A percentile compares a stretch with the other conserved stretches of the same genome.
Evolutionary conservation across 345 rosid species (phyloP).

Genomic region (Syzygium aromaticum): DNA sequence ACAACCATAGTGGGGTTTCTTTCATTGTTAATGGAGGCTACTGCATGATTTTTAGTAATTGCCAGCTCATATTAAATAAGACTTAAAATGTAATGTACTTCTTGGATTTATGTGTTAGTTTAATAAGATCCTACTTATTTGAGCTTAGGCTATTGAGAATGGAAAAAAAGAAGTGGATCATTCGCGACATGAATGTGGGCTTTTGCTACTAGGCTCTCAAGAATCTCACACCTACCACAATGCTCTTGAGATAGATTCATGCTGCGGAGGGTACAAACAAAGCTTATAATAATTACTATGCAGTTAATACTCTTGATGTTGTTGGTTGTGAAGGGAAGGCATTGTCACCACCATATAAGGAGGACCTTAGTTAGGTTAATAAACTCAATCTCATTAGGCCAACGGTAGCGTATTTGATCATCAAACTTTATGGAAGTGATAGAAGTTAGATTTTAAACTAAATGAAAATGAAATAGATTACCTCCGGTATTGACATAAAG

Average conservation of each 20-base stretch:
- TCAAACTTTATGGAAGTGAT: not conserved
- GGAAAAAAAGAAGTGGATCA: not conserved
- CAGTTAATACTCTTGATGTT: not conserved
- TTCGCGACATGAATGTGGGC: not conserved
- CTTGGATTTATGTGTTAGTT: not conserved
- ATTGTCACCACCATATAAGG: not conserved
- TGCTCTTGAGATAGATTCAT: not conserved
- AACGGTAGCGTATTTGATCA: not conserved
- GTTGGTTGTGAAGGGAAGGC: not conserved
- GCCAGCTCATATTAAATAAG: not conserved
- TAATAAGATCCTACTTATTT: not conserved
- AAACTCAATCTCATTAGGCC: not conserved
- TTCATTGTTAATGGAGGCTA: not conserved
- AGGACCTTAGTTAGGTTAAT: not conserved
- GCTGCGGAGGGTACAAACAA: not conserved
- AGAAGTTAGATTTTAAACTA: not conserved
- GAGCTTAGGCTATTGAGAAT: not conserved
- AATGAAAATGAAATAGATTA: not conserved
- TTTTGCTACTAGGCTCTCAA: not conserved
- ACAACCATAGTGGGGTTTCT: not conserved
- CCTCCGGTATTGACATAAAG: not conserved
- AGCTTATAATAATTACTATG: not conserved
- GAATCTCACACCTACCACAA: not conserved
- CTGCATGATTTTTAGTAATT: not conserved
- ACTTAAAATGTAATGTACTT: not conserved